Base-by-base conservation (phyloP, 352 stramenopile genomes). In the Globisporangium okanoganense region DNA sequence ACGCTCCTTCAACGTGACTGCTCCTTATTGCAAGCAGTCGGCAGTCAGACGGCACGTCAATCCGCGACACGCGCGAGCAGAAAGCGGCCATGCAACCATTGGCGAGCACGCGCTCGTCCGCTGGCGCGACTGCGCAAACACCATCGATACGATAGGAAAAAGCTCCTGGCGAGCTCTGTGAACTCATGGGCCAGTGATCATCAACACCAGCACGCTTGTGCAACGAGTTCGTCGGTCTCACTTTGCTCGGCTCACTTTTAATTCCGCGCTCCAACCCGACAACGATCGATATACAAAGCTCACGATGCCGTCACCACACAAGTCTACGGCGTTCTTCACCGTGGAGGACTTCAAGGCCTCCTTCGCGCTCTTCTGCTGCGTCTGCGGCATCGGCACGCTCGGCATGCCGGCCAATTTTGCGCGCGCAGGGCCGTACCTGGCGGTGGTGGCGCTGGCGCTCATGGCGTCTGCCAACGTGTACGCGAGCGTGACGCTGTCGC, bases 351-450 rank as follows among this genome's bases (percentile, higher is more conserved):
- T 48, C 63, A 86, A 85, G 64, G 63, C 60, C 25, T 64, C 64
- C n/a, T 78, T 78, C 50, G 70, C 70, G 54, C 67, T 79, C 44
- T 69, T 85, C 44, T 87, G 78, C 63, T 80, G 72, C 36, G 74
- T 87, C 38, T 86, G 53, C 38, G 78, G 78, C 48, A 82, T 88
- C 50, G 78, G 78, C n/a, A 83, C 78, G 51, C 73, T 88, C 52
- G 77, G 77, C 50, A 69, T 88, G 48, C 77, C 78, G 1, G 69
- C 69, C 16, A 87, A 86, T 56, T 87, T 74, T 22, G 64, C 77
- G 24, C 77, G 77, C 25, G 75, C 77, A 16, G 77, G 77, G 0
- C 76, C 76, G 2, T 22, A 69, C 52, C 69, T 69, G 53, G 76
- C 76, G 3, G 66, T 65, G 3, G 64, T 75, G 35, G 76, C 76